phyloP scores from a whole-genome alignment of 2,329 filamentous ascomycete genomes.

The Colletotrichum sp. region DNA sequence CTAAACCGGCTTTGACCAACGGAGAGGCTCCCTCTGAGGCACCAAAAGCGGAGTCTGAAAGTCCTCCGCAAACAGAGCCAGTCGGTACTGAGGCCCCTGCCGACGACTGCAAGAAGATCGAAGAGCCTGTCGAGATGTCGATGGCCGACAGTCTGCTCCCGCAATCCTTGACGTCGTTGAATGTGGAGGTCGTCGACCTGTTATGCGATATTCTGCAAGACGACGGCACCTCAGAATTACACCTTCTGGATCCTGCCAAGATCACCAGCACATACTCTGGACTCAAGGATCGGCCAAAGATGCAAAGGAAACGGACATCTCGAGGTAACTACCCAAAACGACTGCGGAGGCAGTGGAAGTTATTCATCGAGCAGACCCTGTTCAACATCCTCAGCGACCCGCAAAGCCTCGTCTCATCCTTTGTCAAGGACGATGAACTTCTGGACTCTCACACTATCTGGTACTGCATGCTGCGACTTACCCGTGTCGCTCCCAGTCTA shows the following conservation, averaged over 20 bases:
- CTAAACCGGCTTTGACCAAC: background rate
- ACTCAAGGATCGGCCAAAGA: slow-evolving; percentile 22
- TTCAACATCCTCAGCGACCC: slow-evolving; percentile 69
- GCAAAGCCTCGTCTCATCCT: slow-evolving; percentile 59
- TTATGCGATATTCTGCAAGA: slow-evolving; percentile 65
- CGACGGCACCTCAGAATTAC: slow-evolving; percentile 57
- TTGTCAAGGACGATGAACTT: slow-evolving; percentile 55
- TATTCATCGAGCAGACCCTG: slow-evolving; percentile 68
- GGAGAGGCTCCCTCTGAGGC: background rate
- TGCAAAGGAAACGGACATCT: slow-evolving; percentile 37
- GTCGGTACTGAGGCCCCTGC: background rate
- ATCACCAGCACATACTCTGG: slow-evolving; percentile 13
- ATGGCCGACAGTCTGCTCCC: slow-evolving; percentile 49
- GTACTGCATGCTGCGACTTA: slow-evolving; percentile 68
- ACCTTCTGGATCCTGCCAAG: slow-evolving; percentile 44
- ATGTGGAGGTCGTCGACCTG: slow-evolving; percentile 62
- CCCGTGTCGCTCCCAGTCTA: slow-evolving; percentile 59
- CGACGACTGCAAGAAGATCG: background rate
- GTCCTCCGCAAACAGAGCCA: background rate
- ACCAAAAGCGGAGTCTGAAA: background rate
- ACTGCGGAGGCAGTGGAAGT: slow-evolving; percentile 57
- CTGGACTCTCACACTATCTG: slow-evolving; percentile 67
- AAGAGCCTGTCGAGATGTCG: slow-evolving; percentile 25
- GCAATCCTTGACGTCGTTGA: slow-evolving; percentile 60
- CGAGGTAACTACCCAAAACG: slow-evolving; percentile 29